Percentiles rank a stretch among this genome's conserved stretches.
phyloP scores from a whole-genome alignment of 192 early-diverging fungal genomes.

The Gamsiella multidivaricata region DNA sequence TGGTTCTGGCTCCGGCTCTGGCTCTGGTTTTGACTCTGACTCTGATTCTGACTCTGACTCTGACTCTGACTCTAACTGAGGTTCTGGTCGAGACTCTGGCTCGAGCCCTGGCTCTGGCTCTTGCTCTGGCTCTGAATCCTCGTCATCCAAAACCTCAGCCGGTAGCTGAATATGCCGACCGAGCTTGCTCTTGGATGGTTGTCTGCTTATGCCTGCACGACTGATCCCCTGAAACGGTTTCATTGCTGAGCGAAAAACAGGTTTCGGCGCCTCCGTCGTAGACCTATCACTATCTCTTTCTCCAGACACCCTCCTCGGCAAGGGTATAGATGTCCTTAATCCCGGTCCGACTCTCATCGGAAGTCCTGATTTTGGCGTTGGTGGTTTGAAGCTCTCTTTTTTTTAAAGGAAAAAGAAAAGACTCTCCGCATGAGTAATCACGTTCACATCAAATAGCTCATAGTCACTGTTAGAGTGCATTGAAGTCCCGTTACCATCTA shows the following conservation, averaged over 20 bases:
- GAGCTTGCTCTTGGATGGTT: conserved; percentile 21
- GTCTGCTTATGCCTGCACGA: background rate
- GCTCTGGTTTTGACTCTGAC: background rate
- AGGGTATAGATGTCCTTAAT: conserved; percentile 2
- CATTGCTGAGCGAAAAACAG: conserved; percentile 35
- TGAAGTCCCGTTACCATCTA: conserved; percentile 14
- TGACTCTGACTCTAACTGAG: background rate
- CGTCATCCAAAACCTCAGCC: conserved; percentile 15
- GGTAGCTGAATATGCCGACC: conserved; percentile 49
- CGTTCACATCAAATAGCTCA: too few relatives aligned
- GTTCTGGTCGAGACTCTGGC: too few relatives aligned
- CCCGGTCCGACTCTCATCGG: background rate
- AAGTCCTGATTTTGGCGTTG: conserved; percentile 1
- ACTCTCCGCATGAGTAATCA: too few relatives aligned
- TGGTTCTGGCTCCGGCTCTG: background rate
- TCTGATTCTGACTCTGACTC: background rate
- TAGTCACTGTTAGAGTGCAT: too few relatives aligned
- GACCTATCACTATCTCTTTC: background rate
- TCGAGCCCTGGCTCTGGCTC: background rate
- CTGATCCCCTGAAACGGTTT: conserved; percentile 13
- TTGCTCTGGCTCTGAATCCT: conserved; percentile 1
- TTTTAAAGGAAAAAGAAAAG: background rate
- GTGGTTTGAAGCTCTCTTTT: conserved; percentile 10
- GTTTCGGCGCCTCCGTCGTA: background rate
- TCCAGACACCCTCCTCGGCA: background rate